A percentile compares a stretch with the other conserved stretches of the same genome.
phyloP scores from a whole-genome alignment of 139 green algal species.

The Chlamydomonas schloesseri region DNA sequence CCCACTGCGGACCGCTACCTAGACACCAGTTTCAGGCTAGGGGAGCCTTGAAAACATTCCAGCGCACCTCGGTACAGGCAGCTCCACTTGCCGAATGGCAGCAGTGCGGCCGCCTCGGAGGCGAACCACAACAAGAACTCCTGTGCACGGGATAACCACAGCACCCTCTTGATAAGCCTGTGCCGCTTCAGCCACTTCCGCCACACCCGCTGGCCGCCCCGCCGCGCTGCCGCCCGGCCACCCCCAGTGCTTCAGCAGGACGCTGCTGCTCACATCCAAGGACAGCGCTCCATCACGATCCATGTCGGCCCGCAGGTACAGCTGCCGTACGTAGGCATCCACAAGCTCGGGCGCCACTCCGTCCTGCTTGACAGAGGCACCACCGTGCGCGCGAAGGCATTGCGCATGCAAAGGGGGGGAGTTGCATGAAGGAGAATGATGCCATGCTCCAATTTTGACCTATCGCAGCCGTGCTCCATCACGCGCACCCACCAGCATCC shows the following conservation, averaged over 20 bases:
- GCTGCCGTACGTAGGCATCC: not conserved
- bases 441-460: too few relatives aligned
- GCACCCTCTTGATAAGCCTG: not conserved
- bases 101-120: not conserved
- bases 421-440: too few relatives aligned
- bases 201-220: not conserved
- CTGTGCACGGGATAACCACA: not conserved
- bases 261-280: not conserved
- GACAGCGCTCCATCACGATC: not conserved
- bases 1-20: too few relatives aligned
- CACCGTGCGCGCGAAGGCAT: too few relatives aligned
- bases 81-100: not conserved
- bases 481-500: not conserved
- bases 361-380: not conserved
- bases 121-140: constrained; percentile 11
- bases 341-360: not conserved
- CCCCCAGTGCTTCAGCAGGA: too few relatives aligned
- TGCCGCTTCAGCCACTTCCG: not conserved
- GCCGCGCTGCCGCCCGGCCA: not conserved
- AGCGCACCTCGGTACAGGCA: not conserved
- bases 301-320: not conserved
- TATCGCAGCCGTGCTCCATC: not conserved
- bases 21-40: too few relatives aligned
- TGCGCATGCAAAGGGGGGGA: too few relatives aligned
- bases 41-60: too few relatives aligned